A percentile compares a stretch with the other conserved stretches of the same genome.
phyloP scores from a whole-genome alignment of 2,329 filamentous ascomycete genomes.

The Emergomyces africanus region DNA sequence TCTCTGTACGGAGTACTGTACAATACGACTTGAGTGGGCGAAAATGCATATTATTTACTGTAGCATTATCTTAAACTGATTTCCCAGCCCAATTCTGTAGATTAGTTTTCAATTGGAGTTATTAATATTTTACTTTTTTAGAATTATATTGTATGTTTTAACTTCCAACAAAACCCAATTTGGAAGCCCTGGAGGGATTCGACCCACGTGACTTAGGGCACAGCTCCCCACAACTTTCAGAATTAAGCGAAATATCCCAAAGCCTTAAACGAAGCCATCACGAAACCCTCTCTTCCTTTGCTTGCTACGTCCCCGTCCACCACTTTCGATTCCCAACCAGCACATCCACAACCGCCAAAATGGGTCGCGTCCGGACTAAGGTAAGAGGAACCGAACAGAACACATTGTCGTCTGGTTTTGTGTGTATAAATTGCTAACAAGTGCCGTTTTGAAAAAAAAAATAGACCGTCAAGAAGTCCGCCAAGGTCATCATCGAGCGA shows the following conservation, averaged over 20 bases:
- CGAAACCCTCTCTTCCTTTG: not conserved
- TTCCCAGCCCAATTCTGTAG: not conserved
- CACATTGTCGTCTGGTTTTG: not conserved
- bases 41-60: not conserved
- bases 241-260: conserved; percentile 5
- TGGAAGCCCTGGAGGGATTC: no score
- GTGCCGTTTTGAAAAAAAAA: conserved; percentile 5
- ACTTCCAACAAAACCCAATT: no score
- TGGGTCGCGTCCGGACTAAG: conserved; percentile 39
- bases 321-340: conserved; percentile 30
- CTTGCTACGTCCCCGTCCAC: not conserved
- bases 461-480: conserved; percentile 65
- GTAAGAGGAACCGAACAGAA: conserved; percentile 14
- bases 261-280: not conserved
- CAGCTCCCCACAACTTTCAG: conserved; percentile 5
- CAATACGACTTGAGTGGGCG: not conserved
- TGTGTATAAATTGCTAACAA: not conserved
- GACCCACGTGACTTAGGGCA: conserved; percentile 11
- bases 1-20: not conserved
- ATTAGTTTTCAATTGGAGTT: not conserved
- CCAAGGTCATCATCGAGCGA: conserved; percentile 99
- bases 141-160: no score
- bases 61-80: not conserved
- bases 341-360: conserved; percentile 27
- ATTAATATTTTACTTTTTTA: not conserved